These are phyloP conservation scores for Obba rivulosa DNA, from an alignment of 768 basidiomycete genomes.

Conservation along the genomic window DNA sequence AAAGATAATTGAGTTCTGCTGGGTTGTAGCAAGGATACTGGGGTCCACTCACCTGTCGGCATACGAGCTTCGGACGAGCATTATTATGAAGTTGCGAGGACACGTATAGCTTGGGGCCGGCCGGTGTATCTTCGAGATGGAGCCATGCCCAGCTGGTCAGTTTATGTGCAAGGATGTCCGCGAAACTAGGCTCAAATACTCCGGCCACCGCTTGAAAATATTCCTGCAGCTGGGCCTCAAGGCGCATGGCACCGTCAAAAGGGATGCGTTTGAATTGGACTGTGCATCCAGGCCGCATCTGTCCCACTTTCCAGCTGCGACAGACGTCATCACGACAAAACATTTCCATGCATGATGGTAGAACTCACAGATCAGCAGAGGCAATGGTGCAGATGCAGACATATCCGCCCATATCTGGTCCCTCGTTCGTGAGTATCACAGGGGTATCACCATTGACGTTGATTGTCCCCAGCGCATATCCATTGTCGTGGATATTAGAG, in stretches of 20 bases:
- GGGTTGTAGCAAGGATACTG: neutral
- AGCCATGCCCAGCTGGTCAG: neutral
- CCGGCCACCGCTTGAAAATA: conserved; percentile 25
- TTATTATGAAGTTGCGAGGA: conserved; percentile 5
- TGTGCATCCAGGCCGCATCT: conserved; percentile 51
- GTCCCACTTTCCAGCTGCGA: conserved; percentile 63
- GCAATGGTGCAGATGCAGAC: conserved; percentile 51
- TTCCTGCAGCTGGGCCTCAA: conserved; percentile 17
- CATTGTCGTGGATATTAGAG: conserved; percentile 61
- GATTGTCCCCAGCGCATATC: conserved; percentile 47
- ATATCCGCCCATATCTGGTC: conserved; percentile 62
- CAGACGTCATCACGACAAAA: neutral
- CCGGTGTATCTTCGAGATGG: conserved; percentile 9
- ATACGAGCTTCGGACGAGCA: conserved; percentile 32
- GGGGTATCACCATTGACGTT: conserved; percentile 70
- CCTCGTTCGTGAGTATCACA: conserved; percentile 56
- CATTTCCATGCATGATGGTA: neutral
- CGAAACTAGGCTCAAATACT: conserved; percentile 12
- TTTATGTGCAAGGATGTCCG: neutral
- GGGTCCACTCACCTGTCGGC: conserved; percentile 43
- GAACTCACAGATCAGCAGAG: conserved; percentile 42
- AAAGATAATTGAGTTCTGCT: neutral
- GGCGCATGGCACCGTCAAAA: conserved; percentile 32
- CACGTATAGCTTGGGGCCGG: conserved; percentile 36
- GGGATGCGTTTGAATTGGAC: conserved; percentile 49